These are phyloP conservation scores for Phaeosphaeriaceae sp. DNA, from an alignment of 2,329 filamentous ascomycete genomes.

Conservation along the genomic window DNA sequence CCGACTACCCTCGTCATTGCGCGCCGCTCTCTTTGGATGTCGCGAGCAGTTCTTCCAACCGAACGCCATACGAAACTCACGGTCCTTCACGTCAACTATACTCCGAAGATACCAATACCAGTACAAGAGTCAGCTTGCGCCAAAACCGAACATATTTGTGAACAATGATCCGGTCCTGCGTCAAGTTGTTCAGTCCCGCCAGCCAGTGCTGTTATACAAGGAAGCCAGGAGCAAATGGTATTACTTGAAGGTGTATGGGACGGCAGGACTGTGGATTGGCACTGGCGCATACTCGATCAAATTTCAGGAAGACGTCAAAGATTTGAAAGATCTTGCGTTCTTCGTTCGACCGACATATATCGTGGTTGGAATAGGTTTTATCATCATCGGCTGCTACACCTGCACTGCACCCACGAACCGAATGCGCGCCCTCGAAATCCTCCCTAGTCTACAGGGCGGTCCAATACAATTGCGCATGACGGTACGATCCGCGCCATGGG, in stretches of 20 bases:
- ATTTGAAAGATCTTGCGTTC: constrained; percentile 35
- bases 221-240: constrained; percentile 37
- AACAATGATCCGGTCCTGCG: constrained; percentile 44
- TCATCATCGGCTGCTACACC: constrained; percentile 41
- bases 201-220: constrained; percentile 44
- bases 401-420: constrained; percentile 41
- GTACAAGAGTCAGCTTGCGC: constrained; percentile 11
- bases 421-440: constrained; percentile 38
- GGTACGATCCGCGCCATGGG: constrained; percentile 32
- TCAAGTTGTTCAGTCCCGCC: constrained; percentile 35
- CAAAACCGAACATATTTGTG: constrained; percentile 22
- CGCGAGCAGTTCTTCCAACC: constrained; percentile 31
- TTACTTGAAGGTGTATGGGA: constrained; percentile 37
- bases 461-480: constrained; percentile 41
- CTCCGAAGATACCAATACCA: constrained; percentile 32
- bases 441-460: constrained; percentile 39
- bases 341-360: constrained; percentile 45
- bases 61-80: constrained; percentile 16
- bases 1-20: constrained; percentile 44
- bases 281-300: constrained; percentile 39
- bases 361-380: constrained; percentile 37
- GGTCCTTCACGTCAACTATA: constrained; percentile 34
- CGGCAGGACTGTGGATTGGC: constrained; percentile 33
- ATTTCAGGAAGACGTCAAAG: constrained; percentile 41
- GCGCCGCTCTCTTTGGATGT: constrained; percentile 36